Evolutionary conservation across 805 yeast species (phyloP).

Genomic region (Gaillardinia entomophila): DNA sequence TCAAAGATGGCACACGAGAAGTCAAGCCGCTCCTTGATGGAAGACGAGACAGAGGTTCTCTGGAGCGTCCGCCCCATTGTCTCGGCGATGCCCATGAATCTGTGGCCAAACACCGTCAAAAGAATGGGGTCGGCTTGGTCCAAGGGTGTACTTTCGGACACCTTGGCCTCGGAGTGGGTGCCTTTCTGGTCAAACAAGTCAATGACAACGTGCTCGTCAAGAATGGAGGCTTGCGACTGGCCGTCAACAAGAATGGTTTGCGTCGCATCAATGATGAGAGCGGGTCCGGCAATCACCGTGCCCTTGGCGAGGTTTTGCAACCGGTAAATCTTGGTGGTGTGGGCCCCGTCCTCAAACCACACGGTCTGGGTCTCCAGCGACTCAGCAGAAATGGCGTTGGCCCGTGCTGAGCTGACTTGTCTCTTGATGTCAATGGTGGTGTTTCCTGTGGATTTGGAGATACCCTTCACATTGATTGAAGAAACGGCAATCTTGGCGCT

Average conservation of each 20-base stretch:
- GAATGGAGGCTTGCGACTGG: slow-evolving; percentile 21
- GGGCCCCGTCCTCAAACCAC: not conserved
- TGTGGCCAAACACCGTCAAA: slow-evolving; percentile 14
- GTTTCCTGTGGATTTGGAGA: slow-evolving; percentile 13
- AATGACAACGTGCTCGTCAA: slow-evolving; percentile 17
- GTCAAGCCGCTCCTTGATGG: slow-evolving; percentile 4
- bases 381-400: not conserved
- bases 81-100: slow-evolving; percentile 10
- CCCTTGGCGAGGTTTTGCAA: not conserved
- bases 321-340: not conserved
- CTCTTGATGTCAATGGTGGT: too few relatives aligned
- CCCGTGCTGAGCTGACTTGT: not conserved
- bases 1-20: slow-evolving; percentile 4
- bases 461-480: slow-evolving; percentile 13
- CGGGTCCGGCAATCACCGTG: not conserved
- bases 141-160: not conserved
- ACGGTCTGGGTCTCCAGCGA: not conserved
- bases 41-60: slow-evolving; percentile 1
- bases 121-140: slow-evolving; percentile 9
- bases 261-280: slow-evolving; percentile 6
- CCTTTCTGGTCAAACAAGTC: not conserved
- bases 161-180: not conserved
- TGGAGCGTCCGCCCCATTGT: slow-evolving; percentile 4
- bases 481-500: slow-evolving; percentile 36
- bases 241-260: slow-evolving; percentile 31